Conservation (phyloP, 2,329 filamentous ascomycete genomes). For the Sporothrix brunneoviolacea region DNA sequence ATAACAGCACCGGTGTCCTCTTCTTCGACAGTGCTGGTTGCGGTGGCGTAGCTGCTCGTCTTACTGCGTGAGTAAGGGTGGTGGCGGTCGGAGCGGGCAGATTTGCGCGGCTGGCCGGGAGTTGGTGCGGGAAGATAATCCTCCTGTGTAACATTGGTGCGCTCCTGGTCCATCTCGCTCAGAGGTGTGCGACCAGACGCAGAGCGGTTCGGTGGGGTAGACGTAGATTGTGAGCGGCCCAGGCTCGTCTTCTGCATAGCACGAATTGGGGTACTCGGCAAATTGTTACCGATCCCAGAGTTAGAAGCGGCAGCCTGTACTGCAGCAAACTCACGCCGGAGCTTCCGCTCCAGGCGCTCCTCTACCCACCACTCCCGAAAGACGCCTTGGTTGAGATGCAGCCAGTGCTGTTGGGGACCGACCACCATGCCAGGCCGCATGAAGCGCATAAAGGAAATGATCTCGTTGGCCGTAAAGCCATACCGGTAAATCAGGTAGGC, state of each 20-base stretch:
- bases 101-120: slow-evolving; percentile 90
- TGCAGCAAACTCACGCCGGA: slow-evolving; percentile 52
- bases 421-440: slow-evolving; percentile 99
- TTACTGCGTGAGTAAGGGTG: slow-evolving; percentile 58
- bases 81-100: slow-evolving; percentile 66
- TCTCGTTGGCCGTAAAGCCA: slow-evolving; percentile 93
- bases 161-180: slow-evolving; percentile 87
- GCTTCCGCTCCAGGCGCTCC: slow-evolving; percentile 68
- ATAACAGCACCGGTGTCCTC: slow-evolving; percentile 37
- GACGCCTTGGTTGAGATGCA: slow-evolving; percentile 90
- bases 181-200: slow-evolving; percentile 73
- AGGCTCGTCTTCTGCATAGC: slow-evolving; percentile 54
- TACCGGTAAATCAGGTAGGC: slow-evolving; percentile 97
- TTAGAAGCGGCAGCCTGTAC: slow-evolving; percentile 34
- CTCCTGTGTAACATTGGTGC: slow-evolving; percentile 64
- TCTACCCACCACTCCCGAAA: slow-evolving; percentile 99
- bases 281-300: slow-evolving; percentile 12
- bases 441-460: slow-evolving; percentile 98
- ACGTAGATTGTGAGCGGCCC: slow-evolving; percentile 46
- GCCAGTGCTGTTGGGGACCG: slow-evolving; percentile 96
- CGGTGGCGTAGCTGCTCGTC: slow-evolving; percentile 37
- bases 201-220: slow-evolving; percentile 77
- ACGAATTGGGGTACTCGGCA: slow-evolving; percentile 54
- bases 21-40: slow-evolving; percentile 37
- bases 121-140: slow-evolving; percentile 93